Conservation (phyloP, 495 filamentous ascomycete genomes). For the Podospora conica region DNA sequence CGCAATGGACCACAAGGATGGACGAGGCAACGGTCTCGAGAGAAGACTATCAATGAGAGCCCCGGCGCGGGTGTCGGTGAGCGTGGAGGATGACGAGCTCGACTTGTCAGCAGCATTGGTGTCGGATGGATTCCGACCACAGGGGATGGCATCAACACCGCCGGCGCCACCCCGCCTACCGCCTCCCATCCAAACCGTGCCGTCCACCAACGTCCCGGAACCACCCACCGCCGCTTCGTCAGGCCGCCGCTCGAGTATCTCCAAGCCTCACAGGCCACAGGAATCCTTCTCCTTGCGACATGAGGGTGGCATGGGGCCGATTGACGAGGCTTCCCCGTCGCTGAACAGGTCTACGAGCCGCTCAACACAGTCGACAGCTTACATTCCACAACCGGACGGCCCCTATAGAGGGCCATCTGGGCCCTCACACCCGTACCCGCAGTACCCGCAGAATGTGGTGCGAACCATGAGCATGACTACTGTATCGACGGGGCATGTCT, state of each 20-base stretch:
- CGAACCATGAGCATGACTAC: constrained; percentile 60
- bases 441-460: constrained; percentile 74
- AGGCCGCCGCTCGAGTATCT: constrained; percentile 39
- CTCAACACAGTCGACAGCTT: constrained; percentile 39
- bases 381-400: constrained; percentile 45
- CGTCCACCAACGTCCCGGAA: constrained; percentile 1
- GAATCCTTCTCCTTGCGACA: constrained; percentile 40
- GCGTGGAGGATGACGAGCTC: constrained; percentile 21
- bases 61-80: constrained; percentile 26
- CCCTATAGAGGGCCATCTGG: constrained; percentile 56
- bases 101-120: constrained; percentile 21
- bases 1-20: constrained; percentile 32
- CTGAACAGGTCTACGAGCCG: constrained; percentile 25
- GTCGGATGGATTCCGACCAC: constrained; percentile 29
- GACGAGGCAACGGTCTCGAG: constrained; percentile 30
- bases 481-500: constrained; percentile 47
- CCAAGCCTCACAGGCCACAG: constrained; percentile 36
- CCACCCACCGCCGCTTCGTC: constrained; percentile 5
- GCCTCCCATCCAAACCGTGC: constrained; percentile 14
- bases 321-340: constrained; percentile 13
- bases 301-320: constrained; percentile 34
- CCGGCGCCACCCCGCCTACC: constrained; percentile 3
- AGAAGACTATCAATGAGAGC: constrained; percentile 32
- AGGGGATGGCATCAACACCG: not conserved
- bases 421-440: constrained; percentile 82